phyloP scores from a whole-genome alignment of 2,329 filamentous ascomycete species.

The Fusarium sp. region DNA sequence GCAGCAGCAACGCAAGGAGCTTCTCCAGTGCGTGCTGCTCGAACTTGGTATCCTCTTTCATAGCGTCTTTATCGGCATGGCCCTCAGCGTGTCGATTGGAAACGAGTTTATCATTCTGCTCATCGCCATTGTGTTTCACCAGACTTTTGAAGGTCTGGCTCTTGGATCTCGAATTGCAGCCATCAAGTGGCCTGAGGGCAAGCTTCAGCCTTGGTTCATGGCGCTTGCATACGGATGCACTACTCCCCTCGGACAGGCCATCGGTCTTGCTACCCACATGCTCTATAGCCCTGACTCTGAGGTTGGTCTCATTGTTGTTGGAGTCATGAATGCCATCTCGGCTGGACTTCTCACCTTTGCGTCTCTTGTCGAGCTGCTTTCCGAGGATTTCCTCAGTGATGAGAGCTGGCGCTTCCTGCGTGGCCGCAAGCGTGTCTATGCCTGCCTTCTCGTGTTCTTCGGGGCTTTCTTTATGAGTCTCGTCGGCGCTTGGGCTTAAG shows the following conservation, averaged over 20 bases:
- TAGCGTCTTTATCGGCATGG: constrained; percentile 87
- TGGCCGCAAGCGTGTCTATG: constrained; percentile 64
- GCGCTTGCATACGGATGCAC: constrained; percentile 68
- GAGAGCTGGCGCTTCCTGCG: constrained; percentile 69
- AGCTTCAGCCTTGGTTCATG: constrained; percentile 66
- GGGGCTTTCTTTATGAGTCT: constrained; percentile 74
- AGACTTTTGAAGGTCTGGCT: constrained; percentile 68
- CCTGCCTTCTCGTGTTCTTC: constrained; percentile 67
- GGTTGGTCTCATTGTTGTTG: constrained; percentile 75
- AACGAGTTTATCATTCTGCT: constrained; percentile 83
- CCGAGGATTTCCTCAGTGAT: constrained; percentile 77
- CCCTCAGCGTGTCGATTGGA: constrained; percentile 81
- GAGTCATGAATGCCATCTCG: constrained; percentile 80
- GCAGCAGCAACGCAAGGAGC: constrained; percentile 71
- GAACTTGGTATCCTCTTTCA: constrained; percentile 76
- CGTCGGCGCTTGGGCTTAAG: constrained; percentile 72
- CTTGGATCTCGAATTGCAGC: constrained; percentile 73
- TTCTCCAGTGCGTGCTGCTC: constrained; percentile 81
- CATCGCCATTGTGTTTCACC: constrained; percentile 83
- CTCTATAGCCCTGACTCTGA: constrained; percentile 76
- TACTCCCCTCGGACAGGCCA: constrained; percentile 79
- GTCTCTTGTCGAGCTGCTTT: constrained; percentile 77
- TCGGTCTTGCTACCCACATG: constrained; percentile 76
- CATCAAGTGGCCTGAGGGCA: constrained; percentile 57
- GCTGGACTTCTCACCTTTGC: constrained; percentile 79